These are phyloP conservation scores for Calophaca sinica DNA, from an alignment of 306 rosid genomes.

Conservation along the genomic window DNA sequence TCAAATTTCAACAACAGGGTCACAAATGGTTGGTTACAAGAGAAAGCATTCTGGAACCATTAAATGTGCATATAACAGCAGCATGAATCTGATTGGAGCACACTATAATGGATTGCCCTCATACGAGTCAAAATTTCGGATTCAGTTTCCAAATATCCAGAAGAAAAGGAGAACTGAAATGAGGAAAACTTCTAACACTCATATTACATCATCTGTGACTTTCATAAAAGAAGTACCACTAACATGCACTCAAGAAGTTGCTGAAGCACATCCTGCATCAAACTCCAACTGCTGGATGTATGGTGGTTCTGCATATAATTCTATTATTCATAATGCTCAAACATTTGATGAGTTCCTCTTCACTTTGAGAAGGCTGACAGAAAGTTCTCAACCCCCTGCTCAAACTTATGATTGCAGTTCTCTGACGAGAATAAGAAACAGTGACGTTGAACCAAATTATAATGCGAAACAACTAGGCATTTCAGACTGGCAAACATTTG, in stretches of 20 bases:
- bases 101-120: slow-evolving; percentile 49
- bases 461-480: slow-evolving; percentile 42
- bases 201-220: slow-evolving; percentile 44
- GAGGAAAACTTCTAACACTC: slow-evolving; percentile 46
- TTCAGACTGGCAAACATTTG: slow-evolving; percentile 38
- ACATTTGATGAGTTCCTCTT: slow-evolving; percentile 42
- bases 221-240: slow-evolving; percentile 38
- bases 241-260: slow-evolving; percentile 44
- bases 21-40: slow-evolving; percentile 46
- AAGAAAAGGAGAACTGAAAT: slow-evolving; percentile 61
- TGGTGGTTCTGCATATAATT: slow-evolving; percentile 48
- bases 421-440: slow-evolving; percentile 46
- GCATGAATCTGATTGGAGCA: slow-evolving; percentile 52
- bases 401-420: slow-evolving; percentile 50
- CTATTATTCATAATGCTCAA: slow-evolving; percentile 43
- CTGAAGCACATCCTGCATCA: slow-evolving; percentile 46
- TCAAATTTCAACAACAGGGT: slow-evolving; percentile 37
- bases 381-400: slow-evolving; percentile 56
- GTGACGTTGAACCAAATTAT: slow-evolving; percentile 46
- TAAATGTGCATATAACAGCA: slow-evolving; percentile 44
- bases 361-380: slow-evolving; percentile 52
- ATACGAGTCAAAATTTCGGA: slow-evolving; percentile 42
- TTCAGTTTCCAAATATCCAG: slow-evolving; percentile 58
- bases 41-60: slow-evolving; percentile 45
- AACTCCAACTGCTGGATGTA: slow-evolving; percentile 45